Evolutionary conservation across 75 land plant genomes (phyloP), one percentile per base, ranked within the genome.

Genomic region (Cupressus sempervirens): DNA sequence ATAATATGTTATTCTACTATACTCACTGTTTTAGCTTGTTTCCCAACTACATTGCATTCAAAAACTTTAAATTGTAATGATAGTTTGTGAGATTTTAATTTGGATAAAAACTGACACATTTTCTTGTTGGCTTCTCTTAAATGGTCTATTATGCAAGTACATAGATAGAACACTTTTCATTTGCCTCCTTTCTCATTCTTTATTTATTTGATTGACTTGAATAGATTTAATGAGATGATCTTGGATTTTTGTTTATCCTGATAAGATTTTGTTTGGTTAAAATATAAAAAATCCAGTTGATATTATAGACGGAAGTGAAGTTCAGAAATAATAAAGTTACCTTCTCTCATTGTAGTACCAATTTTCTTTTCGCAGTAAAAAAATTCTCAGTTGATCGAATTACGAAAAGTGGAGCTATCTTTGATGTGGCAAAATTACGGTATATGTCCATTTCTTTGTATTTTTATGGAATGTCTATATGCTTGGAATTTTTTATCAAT

Each of bases 361-460:
- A 29, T 80, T 87, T 34, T 43, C 65, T 30, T 18, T 50, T 87
- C 41, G 80, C 97, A 98, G 99, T 96, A 81, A 89, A 93, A 76
- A 96, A 93, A 88, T 98, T 98, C 82, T 90, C 99, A n/a, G 91
- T 98, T 87, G 89, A 87, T 56, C 98, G 99, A 45, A 94, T 98
- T 43, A 96, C 97, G 56, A 98, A 98, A 86, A 90, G 95, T 84
- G 99, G 92, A 67, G 99, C 99, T 40, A 87, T 96, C 36, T 98
- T 98, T 89, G 99, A 98, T 89, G 87, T 89, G 58, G 87, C 93
- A 68, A 98, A 98, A 85, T 85, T 98, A 83, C 91, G 96, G 99
- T 98, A 86, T 58, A 62, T 35, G 48, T 43, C 85, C 26, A 32
- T 68, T 45, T 40, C n/a, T 45, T 84, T 36, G 26, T 45, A 38